Conservation (phyloP, 2,329 filamentous ascomycete genomes). For the Phyllosticta citriasiana region DNA sequence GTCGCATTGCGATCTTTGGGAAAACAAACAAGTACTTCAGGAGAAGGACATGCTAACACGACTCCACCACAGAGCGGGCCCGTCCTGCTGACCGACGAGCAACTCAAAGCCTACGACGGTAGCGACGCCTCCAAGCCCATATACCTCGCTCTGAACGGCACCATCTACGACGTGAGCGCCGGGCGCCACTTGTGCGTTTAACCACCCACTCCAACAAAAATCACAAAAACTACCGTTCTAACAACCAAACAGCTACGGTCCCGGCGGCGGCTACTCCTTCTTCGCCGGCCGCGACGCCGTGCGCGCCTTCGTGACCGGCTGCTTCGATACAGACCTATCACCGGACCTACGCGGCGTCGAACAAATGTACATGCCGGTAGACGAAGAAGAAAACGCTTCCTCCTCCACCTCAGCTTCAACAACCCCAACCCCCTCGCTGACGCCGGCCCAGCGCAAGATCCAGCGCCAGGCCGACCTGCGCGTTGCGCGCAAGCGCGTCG, state of each 20-base stretch:
- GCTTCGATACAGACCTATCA: conserved; percentile 77
- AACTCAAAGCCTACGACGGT: conserved; percentile 72
- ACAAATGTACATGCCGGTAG: conserved; percentile 66
- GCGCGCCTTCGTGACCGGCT: conserved; percentile 84
- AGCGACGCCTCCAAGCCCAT: conserved; percentile 63
- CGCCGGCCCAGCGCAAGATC: conserved; percentile 33
- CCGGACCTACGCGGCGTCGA: conserved; percentile 81
- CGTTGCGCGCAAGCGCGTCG: conserved; percentile 54
- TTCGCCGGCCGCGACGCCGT: conserved; percentile 82
- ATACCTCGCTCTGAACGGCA: conserved; percentile 83
- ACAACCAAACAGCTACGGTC: conserved; percentile 34
- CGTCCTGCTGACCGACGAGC: conserved; percentile 59
- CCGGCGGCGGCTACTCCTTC: conserved; percentile 75
- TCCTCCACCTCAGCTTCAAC: neutral
- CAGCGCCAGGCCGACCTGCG: conserved; percentile 53
- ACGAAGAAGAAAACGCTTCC: conserved; percentile 33
- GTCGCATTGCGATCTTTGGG: no score
- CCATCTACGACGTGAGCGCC: conserved; percentile 72
- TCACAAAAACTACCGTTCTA: neutral
- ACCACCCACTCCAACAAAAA: neutral
- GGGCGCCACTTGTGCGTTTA: conserved; percentile 32
- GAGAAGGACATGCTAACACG: neutral
- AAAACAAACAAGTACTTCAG: neutral
- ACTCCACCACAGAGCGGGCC: conserved; percentile 41
- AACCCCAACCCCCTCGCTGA: neutral